phyloP scores from a whole-genome alignment of 2,329 filamentous ascomycete genomes.

The Raffaelea ambrosiae region DNA sequence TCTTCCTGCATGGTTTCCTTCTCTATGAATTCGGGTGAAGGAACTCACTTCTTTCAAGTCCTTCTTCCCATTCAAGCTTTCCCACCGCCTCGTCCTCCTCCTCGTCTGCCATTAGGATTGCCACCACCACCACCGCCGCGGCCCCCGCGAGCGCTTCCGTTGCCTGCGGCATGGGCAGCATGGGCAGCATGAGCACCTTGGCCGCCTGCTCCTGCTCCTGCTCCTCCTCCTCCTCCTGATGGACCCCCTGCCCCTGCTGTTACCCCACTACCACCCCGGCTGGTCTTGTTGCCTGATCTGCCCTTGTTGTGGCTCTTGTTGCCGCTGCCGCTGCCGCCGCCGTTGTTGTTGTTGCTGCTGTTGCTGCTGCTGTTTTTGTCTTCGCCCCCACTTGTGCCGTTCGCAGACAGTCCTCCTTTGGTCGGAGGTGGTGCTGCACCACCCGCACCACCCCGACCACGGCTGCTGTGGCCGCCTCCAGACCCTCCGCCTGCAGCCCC shows the following conservation, averaged over 20 bases:
- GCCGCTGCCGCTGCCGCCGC: too few species aligned
- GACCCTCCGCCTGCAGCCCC: constrained; percentile 8
- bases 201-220: background rate
- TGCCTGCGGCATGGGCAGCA: background rate
- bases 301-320: background rate
- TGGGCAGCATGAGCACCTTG: background rate
- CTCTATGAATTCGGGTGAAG: too few species aligned
- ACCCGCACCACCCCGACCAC: background rate
- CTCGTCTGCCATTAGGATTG: background rate
- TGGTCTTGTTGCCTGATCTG: background rate
- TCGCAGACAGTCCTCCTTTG: too few species aligned
- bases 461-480: background rate
- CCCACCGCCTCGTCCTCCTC: background rate
- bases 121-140: background rate
- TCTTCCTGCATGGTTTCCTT: too few species aligned
- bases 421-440: background rate
- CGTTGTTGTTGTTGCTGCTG: background rate
- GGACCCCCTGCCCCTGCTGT: background rate
- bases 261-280: too few species aligned
- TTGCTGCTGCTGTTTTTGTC: too few species aligned
- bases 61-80: too few species aligned
- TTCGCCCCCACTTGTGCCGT: too few species aligned
- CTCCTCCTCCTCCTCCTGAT: background rate
- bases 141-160: background rate
- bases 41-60: too few species aligned